A percentile compares a stretch with the other conserved stretches of the same genome.
These are phyloP conservation scores for Cryphonectria radicalis DNA, from an alignment of 2,329 filamentous ascomycete genomes.

Conservation along the genomic window DNA sequence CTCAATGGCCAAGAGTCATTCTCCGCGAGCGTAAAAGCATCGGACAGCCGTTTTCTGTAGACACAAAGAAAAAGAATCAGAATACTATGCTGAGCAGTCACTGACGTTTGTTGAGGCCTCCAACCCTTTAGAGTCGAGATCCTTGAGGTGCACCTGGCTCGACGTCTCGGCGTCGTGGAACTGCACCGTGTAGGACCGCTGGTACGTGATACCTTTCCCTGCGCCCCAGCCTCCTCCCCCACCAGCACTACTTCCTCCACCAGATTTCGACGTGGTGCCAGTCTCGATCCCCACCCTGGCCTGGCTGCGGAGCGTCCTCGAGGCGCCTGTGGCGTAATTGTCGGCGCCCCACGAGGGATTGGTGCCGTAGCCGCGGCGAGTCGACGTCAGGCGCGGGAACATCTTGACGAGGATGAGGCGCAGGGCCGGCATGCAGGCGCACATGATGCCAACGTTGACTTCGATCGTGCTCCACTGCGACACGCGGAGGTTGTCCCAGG, in stretches of 20 bases:
- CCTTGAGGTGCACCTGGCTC: constrained; percentile 31
- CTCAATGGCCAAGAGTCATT: constrained; percentile 3
- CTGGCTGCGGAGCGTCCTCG: constrained; percentile 6
- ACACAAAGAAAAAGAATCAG: constrained; percentile 16
- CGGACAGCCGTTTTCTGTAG: constrained; percentile 27
- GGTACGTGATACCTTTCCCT: constrained; percentile 28
- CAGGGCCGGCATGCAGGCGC: constrained; percentile 40
- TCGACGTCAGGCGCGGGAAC: constrained; percentile 34
- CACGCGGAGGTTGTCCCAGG: constrained; percentile 38
- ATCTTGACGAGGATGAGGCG: constrained; percentile 37
- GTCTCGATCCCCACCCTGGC: not conserved
- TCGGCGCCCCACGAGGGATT: constrained; percentile 15
- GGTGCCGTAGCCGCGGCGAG: constrained; percentile 16
- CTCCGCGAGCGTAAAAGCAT: constrained; percentile 20
- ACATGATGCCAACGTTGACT: constrained; percentile 41
- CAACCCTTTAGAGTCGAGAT: constrained; percentile 30
- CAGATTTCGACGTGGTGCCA: not conserved
- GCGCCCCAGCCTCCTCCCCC: not conserved
- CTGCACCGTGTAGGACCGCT: constrained; percentile 30
- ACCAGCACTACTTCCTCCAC: not conserved
- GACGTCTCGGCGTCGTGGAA: constrained; percentile 31
- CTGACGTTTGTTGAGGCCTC: constrained; percentile 27
- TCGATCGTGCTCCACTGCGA: constrained; percentile 42
- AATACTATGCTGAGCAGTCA: constrained; percentile 26
- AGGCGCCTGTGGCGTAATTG: constrained; percentile 7